Percentiles rank a stretch among this genome's conserved stretches.
Evolutionary conservation across 352 stramenopile genomes (phyloP).

Genomic region (Detonula confervacea): DNA sequence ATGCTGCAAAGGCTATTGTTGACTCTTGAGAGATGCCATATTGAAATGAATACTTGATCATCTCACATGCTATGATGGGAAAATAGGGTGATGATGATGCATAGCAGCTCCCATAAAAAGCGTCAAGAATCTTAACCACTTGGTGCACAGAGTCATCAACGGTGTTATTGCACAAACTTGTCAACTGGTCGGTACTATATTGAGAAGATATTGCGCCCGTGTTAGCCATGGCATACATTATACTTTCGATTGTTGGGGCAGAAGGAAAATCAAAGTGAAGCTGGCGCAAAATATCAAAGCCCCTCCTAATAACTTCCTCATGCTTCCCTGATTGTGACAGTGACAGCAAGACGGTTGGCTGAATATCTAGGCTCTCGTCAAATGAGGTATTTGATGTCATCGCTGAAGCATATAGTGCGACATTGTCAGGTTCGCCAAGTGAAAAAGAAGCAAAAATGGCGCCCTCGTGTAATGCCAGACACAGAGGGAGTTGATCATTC

Average conservation of each 20-base stretch:
- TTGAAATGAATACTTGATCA: background rate
- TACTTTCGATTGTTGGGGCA: background rate
- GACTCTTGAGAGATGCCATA: constrained; percentile 15
- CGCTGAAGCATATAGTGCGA: too few species aligned
- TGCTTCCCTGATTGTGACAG: background rate
- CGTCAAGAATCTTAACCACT: background rate
- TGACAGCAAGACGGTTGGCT: background rate
- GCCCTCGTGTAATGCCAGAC: constrained; percentile 4
- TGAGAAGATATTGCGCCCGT: background rate
- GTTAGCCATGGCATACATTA: background rate
- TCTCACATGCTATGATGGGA: constrained; percentile 8
- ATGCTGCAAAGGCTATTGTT: constrained; percentile 19
- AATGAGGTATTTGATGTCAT: too few species aligned
- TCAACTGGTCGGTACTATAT: constrained; percentile 7
- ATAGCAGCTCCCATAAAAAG: background rate
- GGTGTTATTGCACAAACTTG: constrained; percentile 1
- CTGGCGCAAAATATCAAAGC: background rate
- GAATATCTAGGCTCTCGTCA: background rate
- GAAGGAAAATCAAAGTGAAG: constrained; percentile 7
- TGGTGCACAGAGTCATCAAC: constrained; percentile 1
- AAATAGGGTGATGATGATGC: background rate
- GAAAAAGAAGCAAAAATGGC: constrained; percentile 18
- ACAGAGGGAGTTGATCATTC: background rate
- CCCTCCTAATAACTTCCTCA: background rate
- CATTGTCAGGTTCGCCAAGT: constrained; percentile 5